These are phyloP conservation scores for Lablab purpureus DNA, from an alignment of 306 rosid species.

Conservation along the genomic window DNA sequence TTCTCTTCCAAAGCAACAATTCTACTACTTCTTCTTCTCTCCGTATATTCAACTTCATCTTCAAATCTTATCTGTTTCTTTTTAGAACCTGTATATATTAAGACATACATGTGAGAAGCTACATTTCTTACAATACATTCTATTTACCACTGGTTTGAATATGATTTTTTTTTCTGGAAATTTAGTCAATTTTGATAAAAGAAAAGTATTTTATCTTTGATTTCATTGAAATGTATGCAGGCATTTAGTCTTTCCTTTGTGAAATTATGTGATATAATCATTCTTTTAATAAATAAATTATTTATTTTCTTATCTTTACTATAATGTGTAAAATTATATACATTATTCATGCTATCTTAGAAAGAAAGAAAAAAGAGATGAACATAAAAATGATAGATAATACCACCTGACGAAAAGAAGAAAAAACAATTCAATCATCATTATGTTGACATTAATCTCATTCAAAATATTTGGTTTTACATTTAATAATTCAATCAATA, in stretches of 20 bases:
- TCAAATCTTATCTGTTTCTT: background rate
- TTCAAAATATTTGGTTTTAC: no score
- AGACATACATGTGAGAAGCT: background rate
- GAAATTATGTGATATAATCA: background rate
- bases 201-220: background rate
- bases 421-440: no score
- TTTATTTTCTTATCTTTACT: background rate
- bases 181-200: background rate
- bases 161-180: background rate
- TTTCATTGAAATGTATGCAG: background rate
- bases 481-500: no score
- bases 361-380: no score
- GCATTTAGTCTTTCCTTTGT: background rate
- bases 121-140: background rate
- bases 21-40: conserved; percentile 46
- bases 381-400: no score
- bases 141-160: background rate
- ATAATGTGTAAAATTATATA: background rate
- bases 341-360: background rate
- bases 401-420: no score
- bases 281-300: background rate
- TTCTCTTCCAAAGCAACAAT: conserved; percentile 48
- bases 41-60: conserved; percentile 1
- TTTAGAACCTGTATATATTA: background rate
- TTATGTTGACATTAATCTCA: no score